Evolutionary conservation across 306 rosid species (phyloP).

Genomic region (Acacia melanoxylon): DNA sequence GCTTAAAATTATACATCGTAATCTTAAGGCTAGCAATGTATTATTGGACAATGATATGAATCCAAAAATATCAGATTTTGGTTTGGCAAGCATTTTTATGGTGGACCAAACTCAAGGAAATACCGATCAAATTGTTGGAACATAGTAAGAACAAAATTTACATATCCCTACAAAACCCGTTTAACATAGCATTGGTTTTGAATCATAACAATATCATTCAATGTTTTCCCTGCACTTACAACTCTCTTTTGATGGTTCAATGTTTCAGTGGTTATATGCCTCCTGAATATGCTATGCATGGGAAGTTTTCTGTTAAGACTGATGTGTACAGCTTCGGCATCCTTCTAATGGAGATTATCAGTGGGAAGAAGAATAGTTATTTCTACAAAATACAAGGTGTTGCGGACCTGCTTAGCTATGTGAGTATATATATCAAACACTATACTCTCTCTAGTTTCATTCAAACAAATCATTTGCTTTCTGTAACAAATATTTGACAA

Average conservation of each 20-base stretch:
- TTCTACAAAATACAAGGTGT: too few relatives aligned
- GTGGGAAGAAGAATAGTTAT: too few relatives aligned
- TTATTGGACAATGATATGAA: conserved; percentile 48
- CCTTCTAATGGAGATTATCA: too few relatives aligned
- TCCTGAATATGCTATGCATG: not conserved
- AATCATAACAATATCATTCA: not conserved
- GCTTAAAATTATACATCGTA: conserved; percentile 52
- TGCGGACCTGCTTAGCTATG: conserved; percentile 28
- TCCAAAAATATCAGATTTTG: conserved; percentile 61
- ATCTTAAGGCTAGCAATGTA: conserved; percentile 55
- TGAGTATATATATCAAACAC: conserved; percentile 22
- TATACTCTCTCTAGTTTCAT: not conserved
- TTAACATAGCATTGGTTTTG: too few relatives aligned
- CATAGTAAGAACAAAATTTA: not conserved
- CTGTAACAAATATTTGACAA: not conserved
- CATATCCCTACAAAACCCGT: too few relatives aligned
- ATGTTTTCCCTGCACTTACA: not conserved
- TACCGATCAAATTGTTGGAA: conserved; percentile 24
- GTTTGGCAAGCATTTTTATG: conserved; percentile 46
- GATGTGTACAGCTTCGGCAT: too few relatives aligned
- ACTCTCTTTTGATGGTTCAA: not conserved
- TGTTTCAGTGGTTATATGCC: not conserved
- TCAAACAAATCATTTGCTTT: not conserved
- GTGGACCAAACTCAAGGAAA: conserved; percentile 44
- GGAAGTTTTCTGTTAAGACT: not conserved